Evolutionary conservation across 2,329 filamentous ascomycete genomes (phyloP).

Genomic region (Diatrype stigma): DNA sequence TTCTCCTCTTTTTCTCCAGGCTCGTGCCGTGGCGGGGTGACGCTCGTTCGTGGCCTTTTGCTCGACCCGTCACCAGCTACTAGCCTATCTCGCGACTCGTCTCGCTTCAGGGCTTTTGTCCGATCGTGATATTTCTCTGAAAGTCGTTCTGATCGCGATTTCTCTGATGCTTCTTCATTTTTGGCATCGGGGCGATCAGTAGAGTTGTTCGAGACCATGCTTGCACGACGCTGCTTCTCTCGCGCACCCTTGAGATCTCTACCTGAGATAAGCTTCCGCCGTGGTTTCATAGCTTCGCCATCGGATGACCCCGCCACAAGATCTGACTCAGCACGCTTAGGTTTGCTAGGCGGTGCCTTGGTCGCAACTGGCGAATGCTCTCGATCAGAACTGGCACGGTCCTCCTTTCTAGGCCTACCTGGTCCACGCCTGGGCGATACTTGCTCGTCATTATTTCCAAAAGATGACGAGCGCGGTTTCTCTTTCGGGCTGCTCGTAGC

Average conservation of each 20-base stretch:
- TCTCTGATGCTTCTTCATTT: slow-evolving; percentile 46
- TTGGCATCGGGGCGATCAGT: slow-evolving; percentile 49
- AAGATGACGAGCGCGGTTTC: slow-evolving; percentile 42
- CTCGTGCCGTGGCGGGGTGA: slow-evolving; percentile 52
- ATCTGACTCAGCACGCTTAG: slow-evolving; percentile 53
- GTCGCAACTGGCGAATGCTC: slow-evolving; percentile 46
- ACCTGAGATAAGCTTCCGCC: slow-evolving; percentile 61
- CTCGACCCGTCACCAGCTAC: slow-evolving; percentile 46
- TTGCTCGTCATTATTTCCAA: slow-evolving; percentile 43
- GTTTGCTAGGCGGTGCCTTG: slow-evolving; percentile 42
- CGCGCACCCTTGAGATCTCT: slow-evolving; percentile 57
- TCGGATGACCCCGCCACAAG: slow-evolving; percentile 49
- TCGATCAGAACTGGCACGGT: slow-evolving; percentile 46
- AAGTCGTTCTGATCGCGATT: slow-evolving; percentile 36
- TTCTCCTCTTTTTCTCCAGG: slow-evolving; percentile 48
- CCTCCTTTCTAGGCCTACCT: slow-evolving; percentile 53
- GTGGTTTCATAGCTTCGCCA: slow-evolving; percentile 54
- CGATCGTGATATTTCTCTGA: slow-evolving; percentile 56
- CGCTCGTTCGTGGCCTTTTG: slow-evolving; percentile 58
- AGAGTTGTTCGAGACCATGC: slow-evolving; percentile 53
- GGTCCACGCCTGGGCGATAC: slow-evolving; percentile 47
- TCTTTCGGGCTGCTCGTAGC: slow-evolving; percentile 42
- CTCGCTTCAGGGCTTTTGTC: slow-evolving; percentile 57
- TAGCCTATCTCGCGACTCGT: slow-evolving; percentile 54
- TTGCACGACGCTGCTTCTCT: slow-evolving; percentile 55